Evolutionary conservation across 257 asterid species (phyloP).

Genomic region (Echites panduratus): DNA sequence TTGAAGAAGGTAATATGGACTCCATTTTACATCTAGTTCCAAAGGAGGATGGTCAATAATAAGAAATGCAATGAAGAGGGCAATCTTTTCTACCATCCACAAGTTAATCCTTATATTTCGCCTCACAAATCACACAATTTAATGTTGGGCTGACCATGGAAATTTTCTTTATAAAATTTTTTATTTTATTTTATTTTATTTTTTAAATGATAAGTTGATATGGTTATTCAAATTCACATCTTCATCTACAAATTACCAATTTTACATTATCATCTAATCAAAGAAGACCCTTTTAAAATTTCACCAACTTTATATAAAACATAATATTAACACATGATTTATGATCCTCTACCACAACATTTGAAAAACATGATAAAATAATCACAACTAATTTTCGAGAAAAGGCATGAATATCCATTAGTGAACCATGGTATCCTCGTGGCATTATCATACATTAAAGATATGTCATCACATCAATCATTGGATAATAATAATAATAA

Average conservation of each 20-base stretch:
- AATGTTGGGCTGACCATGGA: not conserved
- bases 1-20: constrained; percentile 15
- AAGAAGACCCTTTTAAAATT: not conserved
- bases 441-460: too few relatives aligned
- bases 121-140: constrained; percentile 1
- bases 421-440: too few relatives aligned
- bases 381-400: too few relatives aligned
- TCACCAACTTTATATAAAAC: not conserved
- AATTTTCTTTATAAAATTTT: not conserved
- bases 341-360: not conserved
- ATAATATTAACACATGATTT: not conserved
- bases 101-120: constrained; percentile 15
- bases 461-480: too few relatives aligned
- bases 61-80: constrained; percentile 6
- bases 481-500: too few relatives aligned
- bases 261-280: not conserved
- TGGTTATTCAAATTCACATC: not conserved
- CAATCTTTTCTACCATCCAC: constrained; percentile 9
- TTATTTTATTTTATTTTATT: too few relatives aligned
- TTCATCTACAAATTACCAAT: not conserved
- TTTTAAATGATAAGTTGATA: too few relatives aligned
- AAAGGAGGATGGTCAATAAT: constrained; percentile 2
- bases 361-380: not conserved
- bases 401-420: too few relatives aligned
- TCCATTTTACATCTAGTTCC: constrained; percentile 11